Percentiles rank a stretch among this genome's conserved stretches.
Conservation (phyloP, 2,329 filamentous ascomycete species). For the Pseudogymnoascus sp. region DNA sequence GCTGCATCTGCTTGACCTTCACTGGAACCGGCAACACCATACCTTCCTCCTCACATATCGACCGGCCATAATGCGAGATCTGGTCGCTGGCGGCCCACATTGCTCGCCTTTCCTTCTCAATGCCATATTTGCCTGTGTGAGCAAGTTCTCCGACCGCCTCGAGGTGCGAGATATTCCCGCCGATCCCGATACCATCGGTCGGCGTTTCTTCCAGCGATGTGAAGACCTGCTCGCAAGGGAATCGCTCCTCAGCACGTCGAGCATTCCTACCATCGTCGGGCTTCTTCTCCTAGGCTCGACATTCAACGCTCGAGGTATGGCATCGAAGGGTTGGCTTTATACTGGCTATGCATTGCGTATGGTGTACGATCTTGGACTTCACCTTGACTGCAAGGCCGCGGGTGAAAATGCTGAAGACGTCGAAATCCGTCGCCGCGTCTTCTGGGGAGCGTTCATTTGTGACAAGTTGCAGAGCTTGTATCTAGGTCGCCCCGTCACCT, state of each 20-base stretch:
- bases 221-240: constrained; percentile 21
- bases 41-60: constrained; percentile 33
- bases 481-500: constrained; percentile 23
- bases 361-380: constrained; percentile 34
- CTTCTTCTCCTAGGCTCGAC: constrained; percentile 25
- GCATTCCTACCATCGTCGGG: constrained; percentile 23
- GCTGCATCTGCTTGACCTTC: constrained; percentile 31
- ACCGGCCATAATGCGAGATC: constrained; percentile 31
- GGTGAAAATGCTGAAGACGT: constrained; percentile 21
- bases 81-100: constrained; percentile 29
- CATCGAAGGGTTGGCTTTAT: constrained; percentile 30
- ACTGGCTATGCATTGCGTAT: constrained; percentile 34
- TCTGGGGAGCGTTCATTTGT: constrained; percentile 29
- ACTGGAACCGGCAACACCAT: constrained; percentile 34
- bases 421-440: constrained; percentile 28
- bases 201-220: constrained; percentile 20
- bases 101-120: constrained; percentile 33
- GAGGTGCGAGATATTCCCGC: constrained; percentile 18
- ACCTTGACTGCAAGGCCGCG: constrained; percentile 29
- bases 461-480: constrained; percentile 28
- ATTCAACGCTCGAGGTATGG: constrained; percentile 21
- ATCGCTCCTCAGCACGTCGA: constrained; percentile 16
- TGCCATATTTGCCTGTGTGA: constrained; percentile 28
- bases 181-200: constrained; percentile 20
- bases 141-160: constrained; percentile 22